phyloP scores from a whole-genome alignment of 768 basidiomycete genomes.

The Trametes gibbosa region DNA sequence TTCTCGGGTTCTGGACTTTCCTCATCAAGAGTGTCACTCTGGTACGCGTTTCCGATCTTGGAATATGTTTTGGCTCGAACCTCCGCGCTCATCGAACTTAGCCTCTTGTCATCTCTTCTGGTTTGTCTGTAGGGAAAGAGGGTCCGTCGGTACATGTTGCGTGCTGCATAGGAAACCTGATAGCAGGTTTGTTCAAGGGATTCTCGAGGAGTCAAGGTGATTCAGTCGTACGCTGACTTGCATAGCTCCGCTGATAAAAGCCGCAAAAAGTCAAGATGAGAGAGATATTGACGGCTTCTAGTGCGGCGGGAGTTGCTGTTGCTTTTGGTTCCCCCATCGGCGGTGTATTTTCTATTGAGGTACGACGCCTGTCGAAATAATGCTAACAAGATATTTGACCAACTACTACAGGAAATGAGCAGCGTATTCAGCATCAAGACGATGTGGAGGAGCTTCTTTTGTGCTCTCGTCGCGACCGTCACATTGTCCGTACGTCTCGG shows the following conservation, averaged over 20 bases:
- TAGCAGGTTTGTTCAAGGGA: constrained; percentile 79
- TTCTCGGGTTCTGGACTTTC: constrained; percentile 85
- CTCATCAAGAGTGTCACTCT: constrained; percentile 92
- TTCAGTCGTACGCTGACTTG: constrained; percentile 22
- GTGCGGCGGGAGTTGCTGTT: constrained; percentile 97
- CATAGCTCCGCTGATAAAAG: constrained; percentile 14
- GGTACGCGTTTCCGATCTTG: constrained; percentile 47
- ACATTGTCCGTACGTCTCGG: constrained; percentile 76
- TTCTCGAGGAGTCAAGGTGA: constrained; percentile 88
- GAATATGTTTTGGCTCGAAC: not conserved
- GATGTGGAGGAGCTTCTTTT: constrained; percentile 98
- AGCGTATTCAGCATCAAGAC: constrained; percentile 95
- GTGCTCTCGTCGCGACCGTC: constrained; percentile 94
- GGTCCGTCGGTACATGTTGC: constrained; percentile 98
- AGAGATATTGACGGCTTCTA: constrained; percentile 91
- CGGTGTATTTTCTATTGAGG: constrained; percentile 98
- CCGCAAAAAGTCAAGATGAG: constrained; percentile 63
- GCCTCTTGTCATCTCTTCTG: constrained; percentile 97
- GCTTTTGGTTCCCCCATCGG: constrained; percentile 99
- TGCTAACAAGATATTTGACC: constrained; percentile 2
- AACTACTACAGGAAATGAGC: constrained; percentile 86
- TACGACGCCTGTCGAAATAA: constrained; percentile 28
- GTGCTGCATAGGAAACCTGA: constrained; percentile 86
- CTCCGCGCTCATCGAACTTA: constrained; percentile 32
- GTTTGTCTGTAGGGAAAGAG: constrained; percentile 96